Conservation (phyloP, 1,139 yeast species). For the Tardiomyces blankii region DNA sequence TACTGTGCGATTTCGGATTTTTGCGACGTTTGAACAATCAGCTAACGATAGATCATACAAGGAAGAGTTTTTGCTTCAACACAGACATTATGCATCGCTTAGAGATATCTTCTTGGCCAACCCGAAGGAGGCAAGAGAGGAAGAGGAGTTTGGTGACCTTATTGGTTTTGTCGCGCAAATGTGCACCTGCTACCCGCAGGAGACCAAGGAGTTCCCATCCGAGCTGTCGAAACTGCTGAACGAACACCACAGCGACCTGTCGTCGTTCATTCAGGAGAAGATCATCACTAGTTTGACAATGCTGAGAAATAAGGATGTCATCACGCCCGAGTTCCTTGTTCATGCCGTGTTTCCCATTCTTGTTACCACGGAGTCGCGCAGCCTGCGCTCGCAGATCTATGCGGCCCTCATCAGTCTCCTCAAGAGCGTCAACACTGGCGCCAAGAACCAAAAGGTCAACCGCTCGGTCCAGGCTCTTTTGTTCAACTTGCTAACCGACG, state of each 20-base stretch:
- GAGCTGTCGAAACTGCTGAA: conserved; percentile 61
- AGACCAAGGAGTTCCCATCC: conserved; percentile 72
- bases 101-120: conserved; percentile 73
- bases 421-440: conserved; percentile 72
- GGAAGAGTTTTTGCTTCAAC: conserved; percentile 89
- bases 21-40: conserved; percentile 1
- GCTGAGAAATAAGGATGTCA: conserved; percentile 80
- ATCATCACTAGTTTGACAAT: conserved; percentile 80
- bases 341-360: conserved; percentile 84
- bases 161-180: conserved; percentile 90
- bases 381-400: conserved; percentile 73
- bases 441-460: conserved; percentile 79
- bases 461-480: conserved; percentile 84
- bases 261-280: conserved; percentile 83
- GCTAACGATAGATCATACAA: conserved; percentile 47
- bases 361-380: conserved; percentile 62
- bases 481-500: conserved; percentile 65
- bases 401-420: conserved; percentile 64
- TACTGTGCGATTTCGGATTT: background rate
- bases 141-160: conserved; percentile 67
- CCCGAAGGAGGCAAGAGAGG: conserved; percentile 40
- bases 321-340: conserved; percentile 67
- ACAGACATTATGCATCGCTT: conserved; percentile 81
- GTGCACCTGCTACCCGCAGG: conserved; percentile 79
- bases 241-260: conserved; percentile 67